Evolutionary conservation across 169 alveolate genomes (phyloP).

Genomic region (Plasmodium vivax): DNA sequence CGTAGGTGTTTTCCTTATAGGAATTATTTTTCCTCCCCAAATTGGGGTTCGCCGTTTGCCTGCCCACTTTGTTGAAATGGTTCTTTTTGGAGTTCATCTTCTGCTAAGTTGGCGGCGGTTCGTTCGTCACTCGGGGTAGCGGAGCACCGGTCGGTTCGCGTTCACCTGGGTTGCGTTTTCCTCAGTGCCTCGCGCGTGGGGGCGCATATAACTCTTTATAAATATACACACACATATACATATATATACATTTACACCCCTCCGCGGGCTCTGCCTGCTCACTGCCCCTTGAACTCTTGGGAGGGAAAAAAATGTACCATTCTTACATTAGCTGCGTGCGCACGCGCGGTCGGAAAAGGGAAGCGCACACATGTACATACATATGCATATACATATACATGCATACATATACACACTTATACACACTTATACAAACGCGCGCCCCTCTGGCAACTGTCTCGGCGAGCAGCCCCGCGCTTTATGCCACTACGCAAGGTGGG

Average conservation of each 20-base stretch:
- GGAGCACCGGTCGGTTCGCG: not conserved
- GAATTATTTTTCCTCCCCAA: conserved; percentile 7
- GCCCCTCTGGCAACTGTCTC: not conserved
- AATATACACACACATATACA: no score
- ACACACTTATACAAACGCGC: not conserved
- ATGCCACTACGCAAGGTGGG: not conserved
- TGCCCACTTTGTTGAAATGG: conserved; percentile 6
- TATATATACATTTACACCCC: no score
- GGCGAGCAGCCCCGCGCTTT: not conserved
- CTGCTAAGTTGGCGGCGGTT: not conserved
- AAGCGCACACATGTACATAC: not conserved
- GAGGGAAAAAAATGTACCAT: not conserved
- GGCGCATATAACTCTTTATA: not conserved
- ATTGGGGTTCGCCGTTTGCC: not conserved
- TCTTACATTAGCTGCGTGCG: not conserved
- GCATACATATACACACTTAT: not conserved
- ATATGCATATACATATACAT: no score
- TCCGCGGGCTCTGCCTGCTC: not conserved
- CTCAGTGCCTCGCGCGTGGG: not conserved
- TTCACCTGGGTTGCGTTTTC: not conserved
- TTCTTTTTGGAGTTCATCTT: conserved; percentile 49
- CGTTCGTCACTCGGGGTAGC: not conserved
- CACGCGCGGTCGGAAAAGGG: not conserved
- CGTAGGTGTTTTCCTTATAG: conserved; percentile 23
- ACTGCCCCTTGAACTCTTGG: not conserved